phyloP scores from a whole-genome alignment of 2,329 filamentous ascomycete species.

The Shiraia sp. region DNA sequence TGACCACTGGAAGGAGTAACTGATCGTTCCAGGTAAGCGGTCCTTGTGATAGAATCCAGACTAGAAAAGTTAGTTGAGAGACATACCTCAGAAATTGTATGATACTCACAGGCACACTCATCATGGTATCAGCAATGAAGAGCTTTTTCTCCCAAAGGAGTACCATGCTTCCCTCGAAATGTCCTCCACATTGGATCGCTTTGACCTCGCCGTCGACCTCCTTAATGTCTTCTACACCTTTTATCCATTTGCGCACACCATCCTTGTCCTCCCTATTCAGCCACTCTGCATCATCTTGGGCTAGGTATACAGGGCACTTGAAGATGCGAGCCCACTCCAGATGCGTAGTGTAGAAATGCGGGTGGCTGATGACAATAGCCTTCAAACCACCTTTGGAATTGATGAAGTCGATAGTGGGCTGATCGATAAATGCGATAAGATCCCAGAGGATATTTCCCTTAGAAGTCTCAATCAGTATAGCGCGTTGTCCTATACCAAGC shows the following conservation, averaged over 20 bases:
- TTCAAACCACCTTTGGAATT: slow-evolving; percentile 65
- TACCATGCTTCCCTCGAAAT: slow-evolving; percentile 77
- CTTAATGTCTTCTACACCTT: slow-evolving; percentile 44
- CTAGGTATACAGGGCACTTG: slow-evolving; percentile 69
- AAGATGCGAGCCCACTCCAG: slow-evolving; percentile 73
- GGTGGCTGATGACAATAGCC: slow-evolving; percentile 76
- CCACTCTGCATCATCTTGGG: slow-evolving; percentile 69
- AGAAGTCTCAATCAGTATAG: slow-evolving; percentile 68
- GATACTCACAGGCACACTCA: slow-evolving; percentile 64
- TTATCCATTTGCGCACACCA: slow-evolving; percentile 52
- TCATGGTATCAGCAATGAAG: slow-evolving; percentile 77
- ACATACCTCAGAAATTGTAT: neutral
- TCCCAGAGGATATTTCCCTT: slow-evolving; percentile 80
- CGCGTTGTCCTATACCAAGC: slow-evolving; percentile 75
- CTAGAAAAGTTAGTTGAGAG: slow-evolving; percentile 12
- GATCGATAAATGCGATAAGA: slow-evolving; percentile 70
- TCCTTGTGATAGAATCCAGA: slow-evolving; percentile 44
- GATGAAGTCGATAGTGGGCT: slow-evolving; percentile 63
- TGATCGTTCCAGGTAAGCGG: slow-evolving; percentile 50
- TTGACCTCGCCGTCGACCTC: slow-evolving; percentile 51
- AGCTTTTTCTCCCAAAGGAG: slow-evolving; percentile 61
- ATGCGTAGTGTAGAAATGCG: slow-evolving; percentile 81
- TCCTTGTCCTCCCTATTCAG: slow-evolving; percentile 53
- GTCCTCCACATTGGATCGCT: slow-evolving; percentile 73
- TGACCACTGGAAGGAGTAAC: slow-evolving; percentile 76